Percentiles rank a stretch among this genome's conserved stretches.
phyloP scores from a whole-genome alignment of 352 stramenopile species.

The Pythium apleroticum region DNA sequence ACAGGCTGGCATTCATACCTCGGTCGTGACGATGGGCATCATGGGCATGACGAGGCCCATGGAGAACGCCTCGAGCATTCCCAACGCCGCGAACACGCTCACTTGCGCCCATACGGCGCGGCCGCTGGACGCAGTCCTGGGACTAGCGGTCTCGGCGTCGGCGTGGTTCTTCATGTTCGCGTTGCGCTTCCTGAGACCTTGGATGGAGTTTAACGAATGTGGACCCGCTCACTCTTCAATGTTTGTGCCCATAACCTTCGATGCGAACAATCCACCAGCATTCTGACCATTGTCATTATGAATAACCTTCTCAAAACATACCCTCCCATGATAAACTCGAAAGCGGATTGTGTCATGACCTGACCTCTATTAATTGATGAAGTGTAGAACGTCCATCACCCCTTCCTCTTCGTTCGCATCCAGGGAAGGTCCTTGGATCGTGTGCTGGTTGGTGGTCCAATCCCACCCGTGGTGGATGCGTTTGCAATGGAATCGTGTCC shows the following conservation, averaged over 20 bases:
- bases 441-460: no score
- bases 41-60: slow-evolving; percentile 69
- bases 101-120: slow-evolving; percentile 29
- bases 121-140: neutral
- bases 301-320: neutral
- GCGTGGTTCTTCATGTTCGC: slow-evolving; percentile 3
- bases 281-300: neutral
- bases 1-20: slow-evolving; percentile 31
- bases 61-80: slow-evolving; percentile 48
- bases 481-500: neutral
- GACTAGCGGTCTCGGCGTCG: neutral
- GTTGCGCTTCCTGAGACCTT: neutral
- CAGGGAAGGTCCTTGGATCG: neutral
- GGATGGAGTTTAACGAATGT: neutral
- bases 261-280: neutral
- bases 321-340: no score
- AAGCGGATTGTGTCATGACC: no score
- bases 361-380: neutral
- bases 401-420: neutral
- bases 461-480: no score
- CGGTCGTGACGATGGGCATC: slow-evolving; percentile 63
- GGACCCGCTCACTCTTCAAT: slow-evolving; percentile 1
- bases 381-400: neutral
- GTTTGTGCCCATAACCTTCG: neutral
- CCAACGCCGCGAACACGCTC: slow-evolving; percentile 42